Percentiles rank a stretch among this genome's conserved stretches.
Evolutionary conservation across 1,284 basidiomycete species (phyloP).

Genomic region (Rhodofomes roseus): DNA sequence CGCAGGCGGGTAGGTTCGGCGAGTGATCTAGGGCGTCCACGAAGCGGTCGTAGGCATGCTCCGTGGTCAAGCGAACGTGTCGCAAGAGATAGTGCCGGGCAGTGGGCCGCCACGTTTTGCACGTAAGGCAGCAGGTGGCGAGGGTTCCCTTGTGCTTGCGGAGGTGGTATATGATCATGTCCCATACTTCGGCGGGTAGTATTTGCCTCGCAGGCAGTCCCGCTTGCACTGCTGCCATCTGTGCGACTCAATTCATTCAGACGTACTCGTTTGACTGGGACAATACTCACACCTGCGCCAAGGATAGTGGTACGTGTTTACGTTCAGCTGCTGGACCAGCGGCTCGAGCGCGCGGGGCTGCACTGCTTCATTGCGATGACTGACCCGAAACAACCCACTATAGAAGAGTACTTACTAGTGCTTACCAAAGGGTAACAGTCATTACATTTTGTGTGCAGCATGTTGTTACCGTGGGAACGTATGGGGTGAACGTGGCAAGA

Average conservation of each 20-base stretch:
- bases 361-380: too few species aligned
- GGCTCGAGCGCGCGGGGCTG: too few species aligned
- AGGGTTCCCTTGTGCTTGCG: not conserved
- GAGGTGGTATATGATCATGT: not conserved
- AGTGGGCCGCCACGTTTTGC: not conserved
- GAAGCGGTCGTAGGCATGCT: not conserved
- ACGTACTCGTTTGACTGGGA: too few species aligned
- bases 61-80: not conserved
- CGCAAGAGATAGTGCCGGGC: not conserved
- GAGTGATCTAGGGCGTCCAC: not conserved
- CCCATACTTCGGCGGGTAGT: not conserved
- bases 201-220: not conserved
- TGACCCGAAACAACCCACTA: too few species aligned
- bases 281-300: too few species aligned
- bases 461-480: not conserved
- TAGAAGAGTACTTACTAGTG: too few species aligned
- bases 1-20: not conserved
- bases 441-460: not conserved
- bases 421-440: too few species aligned
- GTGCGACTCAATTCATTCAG: too few species aligned
- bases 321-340: too few species aligned
- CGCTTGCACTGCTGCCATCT: too few species aligned
- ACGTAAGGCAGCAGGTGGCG: not conserved
- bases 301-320: too few species aligned
- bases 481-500: not conserved